Conservation (phyloP, 164 flowering plant species). For the Brasenia schreberi region DNA sequence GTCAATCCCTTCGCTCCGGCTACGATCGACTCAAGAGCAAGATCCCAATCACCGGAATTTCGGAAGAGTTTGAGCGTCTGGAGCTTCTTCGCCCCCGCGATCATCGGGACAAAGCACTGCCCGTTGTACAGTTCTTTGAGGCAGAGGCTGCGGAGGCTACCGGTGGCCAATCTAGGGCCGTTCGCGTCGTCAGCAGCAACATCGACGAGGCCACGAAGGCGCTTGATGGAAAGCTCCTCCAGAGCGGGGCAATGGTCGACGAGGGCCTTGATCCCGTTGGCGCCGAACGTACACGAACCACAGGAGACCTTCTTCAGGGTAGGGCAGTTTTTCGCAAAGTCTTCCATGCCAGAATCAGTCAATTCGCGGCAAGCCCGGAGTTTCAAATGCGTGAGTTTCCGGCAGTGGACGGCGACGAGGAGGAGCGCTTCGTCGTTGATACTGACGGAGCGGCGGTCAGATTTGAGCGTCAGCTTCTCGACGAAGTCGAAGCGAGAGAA, state of each 20-base stretch:
- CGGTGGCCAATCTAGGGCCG: conserved; percentile 41
- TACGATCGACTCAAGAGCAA: conserved; percentile 32
- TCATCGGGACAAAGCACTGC: conserved; percentile 62
- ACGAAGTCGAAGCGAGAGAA: conserved; percentile 70
- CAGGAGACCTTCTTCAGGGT: conserved; percentile 61
- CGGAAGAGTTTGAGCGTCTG: conserved; percentile 49
- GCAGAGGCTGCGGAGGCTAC: conserved; percentile 40
- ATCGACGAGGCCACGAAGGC: conserved; percentile 51
- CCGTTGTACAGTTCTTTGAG: conserved; percentile 78
- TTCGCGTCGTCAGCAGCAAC: conserved; percentile 35
- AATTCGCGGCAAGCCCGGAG: conserved; percentile 78
- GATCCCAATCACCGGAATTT: conserved; percentile 90
- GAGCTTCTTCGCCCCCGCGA: conserved; percentile 49
- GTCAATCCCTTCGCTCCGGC: conserved; percentile 22
- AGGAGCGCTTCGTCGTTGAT: conserved; percentile 57
- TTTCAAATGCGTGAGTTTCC: conserved; percentile 59
- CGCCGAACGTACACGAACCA: conserved; percentile 74
- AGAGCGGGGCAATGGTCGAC: conserved; percentile 44
- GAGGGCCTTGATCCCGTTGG: conserved; percentile 64
- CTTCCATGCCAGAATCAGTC: conserved; percentile 53
- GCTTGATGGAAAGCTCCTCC: conserved; percentile 80
- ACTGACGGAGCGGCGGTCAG: conserved; percentile 61
- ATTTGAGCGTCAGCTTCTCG: conserved; percentile 61
- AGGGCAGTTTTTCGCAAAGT: conserved; percentile 42
- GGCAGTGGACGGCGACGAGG: conserved; percentile 50